Conservation (phyloP, 805 yeast species). For the Candida ponderosae region DNA sequence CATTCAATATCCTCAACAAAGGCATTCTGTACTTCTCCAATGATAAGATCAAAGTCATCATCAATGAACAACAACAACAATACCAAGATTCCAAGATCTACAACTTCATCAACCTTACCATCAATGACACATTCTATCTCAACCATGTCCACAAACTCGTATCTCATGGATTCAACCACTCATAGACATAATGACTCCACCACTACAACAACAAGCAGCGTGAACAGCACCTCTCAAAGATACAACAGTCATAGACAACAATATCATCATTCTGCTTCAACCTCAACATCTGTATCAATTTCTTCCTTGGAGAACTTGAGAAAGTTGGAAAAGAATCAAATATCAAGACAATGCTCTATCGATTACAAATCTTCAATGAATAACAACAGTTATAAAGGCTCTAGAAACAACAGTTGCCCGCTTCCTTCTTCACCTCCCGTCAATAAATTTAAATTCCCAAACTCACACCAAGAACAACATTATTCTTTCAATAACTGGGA, state of each 20-base stretch:
- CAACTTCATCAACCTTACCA: conserved; percentile 6
- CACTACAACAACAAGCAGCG: conserved; percentile 1
- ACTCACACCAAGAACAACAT: neutral
- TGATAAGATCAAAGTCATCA: neutral
- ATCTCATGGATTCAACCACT: conserved; percentile 4
- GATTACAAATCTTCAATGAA: conserved; percentile 4
- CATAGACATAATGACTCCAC: conserved; percentile 1
- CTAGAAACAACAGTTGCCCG: neutral
- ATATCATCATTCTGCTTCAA: conserved; percentile 4
- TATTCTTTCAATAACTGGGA: conserved; percentile 8
- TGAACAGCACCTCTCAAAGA: neutral
- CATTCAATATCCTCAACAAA: neutral
- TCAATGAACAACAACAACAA: neutral
- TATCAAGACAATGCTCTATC: conserved; percentile 11
- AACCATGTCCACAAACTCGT: conserved; percentile 14
- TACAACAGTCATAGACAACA: neutral
- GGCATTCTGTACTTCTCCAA: conserved; percentile 10
- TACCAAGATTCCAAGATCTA: conserved; percentile 9
- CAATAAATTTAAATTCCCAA: conserved; percentile 1
- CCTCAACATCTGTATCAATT: conserved; percentile 4
- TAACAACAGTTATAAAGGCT: neutral
- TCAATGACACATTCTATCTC: conserved; percentile 13
- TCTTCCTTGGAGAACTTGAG: conserved; percentile 14
- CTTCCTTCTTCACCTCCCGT: neutral
- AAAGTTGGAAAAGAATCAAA: conserved; percentile 15